These are phyloP conservation scores for Tremellales sp. DNA, from an alignment of 1,284 basidiomycete species.

Conservation along the genomic window DNA sequence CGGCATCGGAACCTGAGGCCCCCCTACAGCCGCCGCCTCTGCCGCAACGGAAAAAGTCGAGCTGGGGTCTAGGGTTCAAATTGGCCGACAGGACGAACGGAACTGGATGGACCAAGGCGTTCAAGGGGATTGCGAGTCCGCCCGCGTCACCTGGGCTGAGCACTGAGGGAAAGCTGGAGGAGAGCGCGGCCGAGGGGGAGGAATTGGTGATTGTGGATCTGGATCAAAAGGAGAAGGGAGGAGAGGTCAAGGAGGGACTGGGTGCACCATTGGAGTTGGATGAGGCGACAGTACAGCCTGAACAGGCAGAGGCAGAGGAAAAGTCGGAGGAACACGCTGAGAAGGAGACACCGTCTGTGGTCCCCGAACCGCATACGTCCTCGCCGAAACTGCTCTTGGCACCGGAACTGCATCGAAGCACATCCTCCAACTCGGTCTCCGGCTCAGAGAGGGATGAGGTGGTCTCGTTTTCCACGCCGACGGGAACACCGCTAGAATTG, in stretches of 20 bases:
- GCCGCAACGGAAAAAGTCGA: conserved; percentile 25
- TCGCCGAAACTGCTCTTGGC: background rate
- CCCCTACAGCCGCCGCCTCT: conserved; percentile 9
- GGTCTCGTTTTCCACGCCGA: conserved; percentile 20
- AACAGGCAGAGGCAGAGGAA: conserved; percentile 5
- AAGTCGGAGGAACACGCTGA: conserved; percentile 5
- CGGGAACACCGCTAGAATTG: too few relatives aligned
- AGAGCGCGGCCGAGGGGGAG: conserved; percentile 10
- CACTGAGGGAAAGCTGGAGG: conserved; percentile 7
- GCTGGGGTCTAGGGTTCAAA: conserved; percentile 43
- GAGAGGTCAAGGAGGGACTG: conserved; percentile 5
- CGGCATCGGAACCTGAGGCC: conserved; percentile 3
- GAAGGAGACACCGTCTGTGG: background rate
- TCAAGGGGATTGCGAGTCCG: conserved; percentile 13
- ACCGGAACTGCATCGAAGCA: conserved; percentile 4
- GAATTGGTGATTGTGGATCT: background rate
- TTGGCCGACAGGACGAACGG: conserved; percentile 9
- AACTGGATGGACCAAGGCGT: conserved; percentile 11
- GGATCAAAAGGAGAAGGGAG: conserved; percentile 11
- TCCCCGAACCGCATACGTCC: too few relatives aligned
- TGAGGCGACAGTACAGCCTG: background rate
- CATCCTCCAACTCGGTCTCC: conserved; percentile 11
- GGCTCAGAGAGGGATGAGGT: conserved; percentile 17
- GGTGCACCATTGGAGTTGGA: conserved; percentile 8
- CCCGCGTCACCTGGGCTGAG: conserved; percentile 17